Base-by-base conservation (phyloP, 139 green algal genomes). In the Helicosporidium sp. region DNA sequence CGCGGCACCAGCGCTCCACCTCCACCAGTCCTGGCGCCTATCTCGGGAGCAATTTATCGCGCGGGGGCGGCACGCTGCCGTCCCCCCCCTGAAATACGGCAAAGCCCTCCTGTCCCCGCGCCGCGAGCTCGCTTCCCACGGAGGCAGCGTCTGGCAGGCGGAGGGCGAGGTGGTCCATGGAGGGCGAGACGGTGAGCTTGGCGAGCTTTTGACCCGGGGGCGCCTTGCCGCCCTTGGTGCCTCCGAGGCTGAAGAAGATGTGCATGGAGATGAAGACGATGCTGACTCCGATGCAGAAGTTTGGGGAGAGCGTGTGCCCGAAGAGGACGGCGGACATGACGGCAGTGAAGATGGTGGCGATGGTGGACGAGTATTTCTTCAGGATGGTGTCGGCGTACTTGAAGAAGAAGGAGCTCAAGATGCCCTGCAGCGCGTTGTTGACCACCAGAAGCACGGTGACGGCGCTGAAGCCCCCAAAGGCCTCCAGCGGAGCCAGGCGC, bases 261-360 rank as follows among this genome's bases (percentile, higher is more conserved):
- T 96, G 87, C 87, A 96, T 95, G 55, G 78, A 92, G 41, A 96
- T 87, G 64, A 92, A 83, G 0, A 96, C 87, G n/a, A 96, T 87
- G 27, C 72, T 79, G 3, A 97, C 76, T 24, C 85, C 87, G 20
- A 96, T 73, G 10, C 73, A 41, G 48, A 96, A 96, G 72, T 95
- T 95, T 41, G 86, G 62, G 2, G 83, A 90, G 17, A 96, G 72
- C 25, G 60, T 23, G 57, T 96, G 87, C 10, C 74, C 73, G 50
- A 96, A 95, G n/a, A 93, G 48, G 0, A 57, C 49, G 2, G 77
- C 83, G 18, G 70, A 86, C 66, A 95, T 74, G 34, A 96, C 23
- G 3, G 66, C 86, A 3, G 87, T 96, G 57, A 94, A 80, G 17
- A 95, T 85, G 26, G 87, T 96, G 26, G 87, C 87, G 12, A 96